Evolutionary conservation across 371 early-diverging fungal genomes (phyloP), one percentile per base, ranked within the genome.

Genomic region (Mortierella sp.): DNA sequence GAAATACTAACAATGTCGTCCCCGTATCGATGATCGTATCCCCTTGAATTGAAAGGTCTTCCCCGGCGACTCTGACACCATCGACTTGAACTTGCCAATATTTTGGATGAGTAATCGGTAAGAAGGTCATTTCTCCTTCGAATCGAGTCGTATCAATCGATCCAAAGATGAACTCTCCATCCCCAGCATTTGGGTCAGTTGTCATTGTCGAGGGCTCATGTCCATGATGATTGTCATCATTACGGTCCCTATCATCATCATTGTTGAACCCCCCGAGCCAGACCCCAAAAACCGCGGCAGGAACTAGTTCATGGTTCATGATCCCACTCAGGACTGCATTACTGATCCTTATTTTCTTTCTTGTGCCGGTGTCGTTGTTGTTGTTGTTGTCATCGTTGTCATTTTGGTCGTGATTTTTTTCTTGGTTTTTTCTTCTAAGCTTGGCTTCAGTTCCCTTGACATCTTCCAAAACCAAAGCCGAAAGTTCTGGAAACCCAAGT

Each of bases 71-170:
- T 15, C 51, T 42, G 34, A 59, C 49, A 0, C 66, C 60, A 11
- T 73, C 67, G 0, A 73, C 64, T 7, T 57, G 51, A 26, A 67
- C 56, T 41, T 73, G 73, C 73, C 73, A 73, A 17, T 57, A 67
- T 50, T 67, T 54, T 12, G 51, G 47, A 41, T 62, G 50, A 2
- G 66, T 66, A 32, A 73, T 67, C 0, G 82, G 80, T 24, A 85
- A 61, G 49, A 79, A 85, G 8, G 76, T 72, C 21, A 87, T 46
- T 11, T 82, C 81, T 0, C 86, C 87, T 52, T 79, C 68, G 48
- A 67, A 73, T 12, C 73, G 62, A 17, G 46, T 56, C 6, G 58
- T 50, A 24, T 73, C 73, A 28, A 73, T 67, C 11, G 73, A 67
- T n/a, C 73, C 73, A 59, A 73, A 73, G 3, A 67, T 54, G 34